A percentile compares a stretch with the other conserved stretches of the same genome.
Evolutionary conservation across 768 basidiomycete genomes (phyloP).

Genomic region (Artomyces pyxidatus): DNA sequence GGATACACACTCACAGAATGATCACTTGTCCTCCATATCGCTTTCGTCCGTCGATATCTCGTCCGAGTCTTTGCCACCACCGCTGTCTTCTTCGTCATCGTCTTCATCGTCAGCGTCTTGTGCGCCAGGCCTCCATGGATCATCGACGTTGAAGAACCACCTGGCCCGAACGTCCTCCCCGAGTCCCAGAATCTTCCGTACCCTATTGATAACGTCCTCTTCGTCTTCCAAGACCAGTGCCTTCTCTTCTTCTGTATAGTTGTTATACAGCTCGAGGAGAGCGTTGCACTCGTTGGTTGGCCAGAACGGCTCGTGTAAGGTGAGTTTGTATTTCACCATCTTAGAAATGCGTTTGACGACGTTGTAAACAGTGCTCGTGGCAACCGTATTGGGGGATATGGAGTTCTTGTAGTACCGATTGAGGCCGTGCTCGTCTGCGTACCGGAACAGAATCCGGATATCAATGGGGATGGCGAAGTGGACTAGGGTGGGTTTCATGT

Average conservation of each 20-base stretch:
- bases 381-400: too few species aligned
- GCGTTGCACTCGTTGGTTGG: neutral
- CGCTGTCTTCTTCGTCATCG: too few species aligned
- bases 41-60: too few species aligned
- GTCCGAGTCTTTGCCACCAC: too few species aligned
- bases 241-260: neutral
- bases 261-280: neutral
- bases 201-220: neutral
- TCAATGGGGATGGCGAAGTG: too few species aligned
- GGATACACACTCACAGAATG: too few species aligned
- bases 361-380: neutral
- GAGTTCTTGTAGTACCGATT: too few species aligned
- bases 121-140: neutral
- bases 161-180: neutral
- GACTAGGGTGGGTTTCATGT: too few species aligned
- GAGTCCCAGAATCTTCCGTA: neutral
- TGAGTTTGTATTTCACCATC: neutral
- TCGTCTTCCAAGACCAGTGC: neutral
- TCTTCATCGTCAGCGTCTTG: neutral
- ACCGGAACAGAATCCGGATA: too few species aligned
- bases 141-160: neutral
- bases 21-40: too few species aligned
- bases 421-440: too few species aligned
- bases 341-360: neutral
- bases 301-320: neutral